A percentile compares a stretch with the other conserved stretches of the same genome.
These are phyloP conservation scores for Starmera amethionina DNA, from an alignment of 805 yeast species.

Conservation along the genomic window DNA sequence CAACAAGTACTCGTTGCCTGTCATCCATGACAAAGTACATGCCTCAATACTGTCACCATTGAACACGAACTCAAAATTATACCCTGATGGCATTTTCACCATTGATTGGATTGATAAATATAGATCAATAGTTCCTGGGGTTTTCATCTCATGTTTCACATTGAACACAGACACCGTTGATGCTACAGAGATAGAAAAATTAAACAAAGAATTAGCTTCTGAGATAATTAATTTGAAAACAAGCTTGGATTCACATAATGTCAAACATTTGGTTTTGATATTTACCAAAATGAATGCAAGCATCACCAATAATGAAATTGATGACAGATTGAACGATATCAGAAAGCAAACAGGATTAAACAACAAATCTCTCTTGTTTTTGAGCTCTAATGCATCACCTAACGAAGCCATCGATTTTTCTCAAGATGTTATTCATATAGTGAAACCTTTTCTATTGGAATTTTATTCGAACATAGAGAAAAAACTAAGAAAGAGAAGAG, in stretches of 20 bases:
- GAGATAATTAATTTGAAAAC: conserved; percentile 27
- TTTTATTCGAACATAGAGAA: conserved; percentile 33
- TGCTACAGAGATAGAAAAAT: conserved; percentile 10
- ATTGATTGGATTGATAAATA: conserved; percentile 47
- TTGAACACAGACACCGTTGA: conserved; percentile 23
- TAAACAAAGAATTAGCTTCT: conserved; percentile 24
- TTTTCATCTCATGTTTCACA: conserved; percentile 35
- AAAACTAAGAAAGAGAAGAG: conserved; percentile 28
- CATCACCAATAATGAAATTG: conserved; percentile 21
- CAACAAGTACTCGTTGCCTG: conserved; percentile 16
- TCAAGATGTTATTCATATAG: conserved; percentile 25
- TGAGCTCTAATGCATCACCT: conserved; percentile 26
- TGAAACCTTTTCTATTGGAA: conserved; percentile 32
- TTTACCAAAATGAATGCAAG: conserved; percentile 20
- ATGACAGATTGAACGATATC: conserved; percentile 25
- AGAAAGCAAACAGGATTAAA: conserved; percentile 34
- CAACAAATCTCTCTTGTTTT: conserved; percentile 33
- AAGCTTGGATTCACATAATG: conserved; percentile 19
- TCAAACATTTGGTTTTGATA: conserved; percentile 26
- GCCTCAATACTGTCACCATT: conserved; percentile 33
- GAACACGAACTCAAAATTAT: conserved; percentile 27
- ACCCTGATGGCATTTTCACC: conserved; percentile 33
- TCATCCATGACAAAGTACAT: conserved; percentile 1
- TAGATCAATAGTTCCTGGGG: conserved; percentile 34
- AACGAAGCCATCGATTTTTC: conserved; percentile 32